These are phyloP conservation scores for Boletus rubropictus DNA, from an alignment of 768 basidiomycete species.

Conservation along the genomic window DNA sequence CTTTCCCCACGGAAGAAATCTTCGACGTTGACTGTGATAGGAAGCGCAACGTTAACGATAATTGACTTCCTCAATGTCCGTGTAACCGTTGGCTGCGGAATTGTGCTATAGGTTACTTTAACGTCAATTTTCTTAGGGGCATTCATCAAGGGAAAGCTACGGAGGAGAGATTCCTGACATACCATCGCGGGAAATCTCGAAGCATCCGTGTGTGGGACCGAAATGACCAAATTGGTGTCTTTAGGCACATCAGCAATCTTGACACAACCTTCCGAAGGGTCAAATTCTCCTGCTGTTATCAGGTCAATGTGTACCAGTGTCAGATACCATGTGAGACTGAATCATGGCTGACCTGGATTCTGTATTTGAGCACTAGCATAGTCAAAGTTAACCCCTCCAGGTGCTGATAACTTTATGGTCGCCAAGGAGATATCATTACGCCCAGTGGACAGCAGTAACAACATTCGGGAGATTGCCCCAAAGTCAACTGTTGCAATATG, in stretches of 20 bases:
- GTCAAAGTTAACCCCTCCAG: constrained; percentile 48
- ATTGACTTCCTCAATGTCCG: constrained; percentile 53
- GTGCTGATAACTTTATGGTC: constrained; percentile 48
- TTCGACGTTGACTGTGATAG: constrained; percentile 89
- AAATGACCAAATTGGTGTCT: constrained; percentile 42
- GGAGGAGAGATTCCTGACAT: constrained; percentile 18
- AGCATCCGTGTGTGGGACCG: constrained; percentile 62
- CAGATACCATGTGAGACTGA: background rate
- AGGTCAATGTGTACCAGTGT: constrained; percentile 3
- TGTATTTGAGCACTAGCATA: constrained; percentile 37
- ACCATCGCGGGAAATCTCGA: constrained; percentile 60
- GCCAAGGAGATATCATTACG: constrained; percentile 58
- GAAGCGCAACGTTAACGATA: constrained; percentile 62
- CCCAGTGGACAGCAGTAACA: constrained; percentile 58
- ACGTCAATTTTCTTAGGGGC: constrained; percentile 59
- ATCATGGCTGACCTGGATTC: constrained; percentile 27
- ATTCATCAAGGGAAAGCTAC: background rate
- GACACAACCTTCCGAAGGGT: constrained; percentile 40
- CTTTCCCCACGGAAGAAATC: constrained; percentile 89
- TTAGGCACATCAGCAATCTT: constrained; percentile 44
- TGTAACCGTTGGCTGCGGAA: constrained; percentile 42
- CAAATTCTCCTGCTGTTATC: constrained; percentile 26
- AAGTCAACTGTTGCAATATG: constrained; percentile 51
- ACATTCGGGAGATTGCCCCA: constrained; percentile 49
- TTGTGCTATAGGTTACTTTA: constrained; percentile 63